A percentile compares a stretch with the other conserved stretches of the same genome.
Evolutionary conservation across 2,329 filamentous ascomycete species (phyloP).

Genomic region (Pseudogymnoascus sp.): DNA sequence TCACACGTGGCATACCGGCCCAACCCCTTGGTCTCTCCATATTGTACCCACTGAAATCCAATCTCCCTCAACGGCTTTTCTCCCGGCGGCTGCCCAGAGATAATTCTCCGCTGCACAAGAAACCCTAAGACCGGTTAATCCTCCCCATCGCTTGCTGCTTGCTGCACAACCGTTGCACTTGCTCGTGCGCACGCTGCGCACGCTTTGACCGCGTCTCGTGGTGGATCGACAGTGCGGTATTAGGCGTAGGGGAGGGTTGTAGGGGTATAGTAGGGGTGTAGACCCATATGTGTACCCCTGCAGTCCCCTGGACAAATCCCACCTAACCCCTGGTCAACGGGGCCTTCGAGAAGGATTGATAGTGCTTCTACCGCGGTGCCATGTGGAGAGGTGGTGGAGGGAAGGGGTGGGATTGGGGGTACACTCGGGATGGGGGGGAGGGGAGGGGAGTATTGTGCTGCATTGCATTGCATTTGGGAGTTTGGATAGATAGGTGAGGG

Average conservation of each 20-base stretch:
- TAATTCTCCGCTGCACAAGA: not conserved
- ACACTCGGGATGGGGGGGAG: no score
- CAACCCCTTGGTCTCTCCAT: no score
- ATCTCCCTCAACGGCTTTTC: not conserved
- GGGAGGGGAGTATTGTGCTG: no score
- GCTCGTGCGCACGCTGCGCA: not conserved
- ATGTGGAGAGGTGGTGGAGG: not conserved
- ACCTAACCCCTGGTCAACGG: not conserved
- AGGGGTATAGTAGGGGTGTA: not conserved
- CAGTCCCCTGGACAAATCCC: no score
- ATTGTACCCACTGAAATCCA: not conserved
- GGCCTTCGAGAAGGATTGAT: not conserved
- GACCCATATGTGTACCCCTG: no score
- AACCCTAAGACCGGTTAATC: not conserved
- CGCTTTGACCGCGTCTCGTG: not conserved
- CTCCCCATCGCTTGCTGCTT: not conserved
- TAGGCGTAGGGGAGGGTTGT: not conserved
- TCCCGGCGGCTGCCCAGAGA: no score
- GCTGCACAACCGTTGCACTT: not conserved
- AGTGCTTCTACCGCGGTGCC: not conserved
- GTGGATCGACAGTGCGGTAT: not conserved
- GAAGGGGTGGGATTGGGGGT: no score
- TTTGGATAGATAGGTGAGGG: no score
- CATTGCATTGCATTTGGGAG: no score
- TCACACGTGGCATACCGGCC: no score